These are phyloP conservation scores for Cytidiella melzeri DNA, from an alignment of 768 basidiomycete species.

Conservation along the genomic window DNA sequence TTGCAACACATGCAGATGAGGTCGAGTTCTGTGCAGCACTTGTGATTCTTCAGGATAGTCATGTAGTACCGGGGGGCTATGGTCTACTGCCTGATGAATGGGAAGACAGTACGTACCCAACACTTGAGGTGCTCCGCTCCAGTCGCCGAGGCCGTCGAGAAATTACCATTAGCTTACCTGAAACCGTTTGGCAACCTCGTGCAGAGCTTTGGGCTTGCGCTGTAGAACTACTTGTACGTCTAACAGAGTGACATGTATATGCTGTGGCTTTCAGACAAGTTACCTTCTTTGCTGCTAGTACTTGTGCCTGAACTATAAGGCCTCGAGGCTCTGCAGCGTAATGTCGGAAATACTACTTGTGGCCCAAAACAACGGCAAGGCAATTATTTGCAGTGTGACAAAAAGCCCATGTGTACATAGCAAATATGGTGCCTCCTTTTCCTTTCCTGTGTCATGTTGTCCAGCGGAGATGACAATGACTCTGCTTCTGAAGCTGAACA, in stretches of 20 bases:
- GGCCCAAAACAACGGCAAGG: background rate
- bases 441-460: too few relatives aligned
- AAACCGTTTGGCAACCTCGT: background rate
- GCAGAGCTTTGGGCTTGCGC: background rate
- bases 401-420: too few relatives aligned
- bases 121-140: background rate
- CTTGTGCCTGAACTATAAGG: background rate
- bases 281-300: background rate
- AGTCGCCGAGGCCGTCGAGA: background rate
- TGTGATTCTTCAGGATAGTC: background rate
- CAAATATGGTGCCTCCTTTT: too few relatives aligned
- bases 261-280: background rate
- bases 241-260: background rate
- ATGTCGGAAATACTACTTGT: too few relatives aligned
- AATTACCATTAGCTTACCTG: background rate
- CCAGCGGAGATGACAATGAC: too few relatives aligned
- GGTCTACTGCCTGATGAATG: conserved; percentile 4
- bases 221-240: background rate
- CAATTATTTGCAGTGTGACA: background rate
- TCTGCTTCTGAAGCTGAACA: too few relatives aligned
- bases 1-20: background rate
- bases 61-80: conserved; percentile 1
- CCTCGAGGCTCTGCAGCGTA: too few relatives aligned
- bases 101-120: conserved; percentile 4
- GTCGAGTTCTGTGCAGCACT: background rate